phyloP scores from a whole-genome alignment of 129 eudicot species.

The Saussurea involucrata region DNA sequence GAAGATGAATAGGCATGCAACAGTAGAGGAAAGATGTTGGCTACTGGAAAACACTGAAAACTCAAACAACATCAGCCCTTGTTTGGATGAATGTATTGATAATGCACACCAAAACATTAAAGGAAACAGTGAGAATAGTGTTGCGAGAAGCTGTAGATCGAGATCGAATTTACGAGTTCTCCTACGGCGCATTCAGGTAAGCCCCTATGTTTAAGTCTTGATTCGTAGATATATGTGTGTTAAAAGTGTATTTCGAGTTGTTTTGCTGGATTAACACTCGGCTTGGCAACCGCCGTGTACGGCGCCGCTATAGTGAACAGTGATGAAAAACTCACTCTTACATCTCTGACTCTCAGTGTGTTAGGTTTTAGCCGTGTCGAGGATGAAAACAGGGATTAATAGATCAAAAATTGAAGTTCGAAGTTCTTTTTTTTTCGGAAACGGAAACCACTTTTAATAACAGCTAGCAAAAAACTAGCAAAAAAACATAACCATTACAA shows the following conservation, averaged over 20 bases:
- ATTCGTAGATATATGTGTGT: too few relatives aligned
- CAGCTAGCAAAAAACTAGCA: too few relatives aligned
- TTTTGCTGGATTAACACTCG: background rate
- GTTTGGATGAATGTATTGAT: too few relatives aligned
- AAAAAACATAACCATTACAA: too few relatives aligned
- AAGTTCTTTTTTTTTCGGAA: too few relatives aligned
- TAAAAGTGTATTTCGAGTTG: background rate
- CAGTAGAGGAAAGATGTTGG: too few relatives aligned
- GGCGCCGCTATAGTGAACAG: background rate
- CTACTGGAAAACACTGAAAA: too few relatives aligned
- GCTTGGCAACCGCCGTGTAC: background rate
- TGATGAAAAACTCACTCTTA: background rate
- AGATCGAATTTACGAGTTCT: background rate
- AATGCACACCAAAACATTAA: background rate
- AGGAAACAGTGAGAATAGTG: background rate
- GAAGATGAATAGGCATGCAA: too few relatives aligned
- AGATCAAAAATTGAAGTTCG: background rate
- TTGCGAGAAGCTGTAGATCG: background rate
- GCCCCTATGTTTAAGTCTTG: background rate
- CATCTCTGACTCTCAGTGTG: background rate
- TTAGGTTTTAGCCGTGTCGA: background rate
- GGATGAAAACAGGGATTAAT: background rate
- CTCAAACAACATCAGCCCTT: too few relatives aligned
- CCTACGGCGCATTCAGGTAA: background rate
- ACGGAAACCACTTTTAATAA: too few relatives aligned